Evolutionary conservation across 495 filamentous ascomycete species (phyloP).

Genomic region (Xylaria longipes): DNA sequence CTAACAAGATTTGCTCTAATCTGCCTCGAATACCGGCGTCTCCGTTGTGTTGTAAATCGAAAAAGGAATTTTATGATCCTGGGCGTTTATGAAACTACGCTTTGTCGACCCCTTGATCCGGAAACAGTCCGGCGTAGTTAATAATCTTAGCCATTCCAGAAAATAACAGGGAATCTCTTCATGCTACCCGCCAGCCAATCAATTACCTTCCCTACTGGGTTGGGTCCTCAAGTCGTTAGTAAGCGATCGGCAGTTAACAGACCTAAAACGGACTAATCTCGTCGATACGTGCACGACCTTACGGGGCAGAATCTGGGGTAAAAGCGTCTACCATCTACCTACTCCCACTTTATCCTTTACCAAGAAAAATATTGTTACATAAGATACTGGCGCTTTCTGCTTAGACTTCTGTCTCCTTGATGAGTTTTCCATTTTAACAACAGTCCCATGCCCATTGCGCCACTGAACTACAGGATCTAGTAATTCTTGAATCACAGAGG

Average conservation of each 20-base stretch:
- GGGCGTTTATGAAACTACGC: background rate
- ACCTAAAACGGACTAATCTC: background rate
- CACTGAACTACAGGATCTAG: background rate
- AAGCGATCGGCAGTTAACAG: conserved; percentile 8
- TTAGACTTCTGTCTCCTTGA: background rate
- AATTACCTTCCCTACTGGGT: conserved; percentile 5
- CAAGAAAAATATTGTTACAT: background rate
- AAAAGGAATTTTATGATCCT: background rate
- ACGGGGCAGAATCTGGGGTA: conserved; percentile 4
- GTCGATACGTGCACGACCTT: background rate
- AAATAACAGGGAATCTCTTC: background rate
- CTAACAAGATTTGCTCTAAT: conserved; percentile 2
- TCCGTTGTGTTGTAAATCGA: conserved; percentile 2
- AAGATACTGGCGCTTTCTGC: background rate
- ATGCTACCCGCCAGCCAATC: background rate
- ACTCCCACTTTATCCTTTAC: background rate
- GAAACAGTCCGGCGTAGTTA: background rate
- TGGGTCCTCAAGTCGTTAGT: background rate
- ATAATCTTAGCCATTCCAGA: background rate
- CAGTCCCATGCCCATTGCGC: background rate
- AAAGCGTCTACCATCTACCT: background rate
- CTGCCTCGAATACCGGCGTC: background rate
- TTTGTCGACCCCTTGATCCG: background rate
- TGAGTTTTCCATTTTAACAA: background rate
- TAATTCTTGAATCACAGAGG: background rate